Conservation (phyloP, 2,329 filamentous ascomycete species). For the Colletotrichum sp. region DNA sequence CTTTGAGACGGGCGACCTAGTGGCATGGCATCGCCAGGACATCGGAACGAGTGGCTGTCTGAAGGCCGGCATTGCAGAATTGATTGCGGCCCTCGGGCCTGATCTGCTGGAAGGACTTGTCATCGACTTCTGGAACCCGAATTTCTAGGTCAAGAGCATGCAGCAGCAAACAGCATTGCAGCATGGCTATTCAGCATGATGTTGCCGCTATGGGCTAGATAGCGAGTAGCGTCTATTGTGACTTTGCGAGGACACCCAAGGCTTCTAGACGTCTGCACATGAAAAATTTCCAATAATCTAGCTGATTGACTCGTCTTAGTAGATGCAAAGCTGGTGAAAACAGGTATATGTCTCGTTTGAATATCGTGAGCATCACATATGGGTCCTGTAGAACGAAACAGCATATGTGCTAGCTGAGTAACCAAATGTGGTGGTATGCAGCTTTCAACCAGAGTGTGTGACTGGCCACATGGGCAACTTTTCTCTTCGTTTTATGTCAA, state of each 20-base stretch:
- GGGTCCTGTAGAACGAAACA: neutral
- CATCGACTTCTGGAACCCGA: constrained; percentile 54
- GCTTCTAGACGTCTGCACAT: neutral
- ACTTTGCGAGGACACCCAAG: neutral
- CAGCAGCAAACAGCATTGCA: neutral
- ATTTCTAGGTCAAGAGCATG: neutral
- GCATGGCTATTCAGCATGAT: neutral
- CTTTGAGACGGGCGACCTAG: constrained; percentile 56
- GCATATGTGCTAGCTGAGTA: neutral
- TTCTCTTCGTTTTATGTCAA: neutral
- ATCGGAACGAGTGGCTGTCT: constrained; percentile 51
- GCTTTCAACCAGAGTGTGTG: neutral
- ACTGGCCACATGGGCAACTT: neutral
- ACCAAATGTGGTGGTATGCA: neutral
- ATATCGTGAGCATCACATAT: neutral
- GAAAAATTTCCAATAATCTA: neutral
- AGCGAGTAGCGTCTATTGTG: neutral
- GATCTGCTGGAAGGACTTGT: constrained; percentile 62
- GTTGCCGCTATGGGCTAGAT: neutral
- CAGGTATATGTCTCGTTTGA: neutral
- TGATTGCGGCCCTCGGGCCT: constrained; percentile 69
- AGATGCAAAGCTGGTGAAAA: neutral
- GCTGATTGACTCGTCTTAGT: neutral
- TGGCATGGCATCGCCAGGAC: constrained; percentile 61
- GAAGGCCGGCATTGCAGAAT: constrained; percentile 69